Conservation (phyloP, 139 green algal species). For the Picochlorum sp. region DNA sequence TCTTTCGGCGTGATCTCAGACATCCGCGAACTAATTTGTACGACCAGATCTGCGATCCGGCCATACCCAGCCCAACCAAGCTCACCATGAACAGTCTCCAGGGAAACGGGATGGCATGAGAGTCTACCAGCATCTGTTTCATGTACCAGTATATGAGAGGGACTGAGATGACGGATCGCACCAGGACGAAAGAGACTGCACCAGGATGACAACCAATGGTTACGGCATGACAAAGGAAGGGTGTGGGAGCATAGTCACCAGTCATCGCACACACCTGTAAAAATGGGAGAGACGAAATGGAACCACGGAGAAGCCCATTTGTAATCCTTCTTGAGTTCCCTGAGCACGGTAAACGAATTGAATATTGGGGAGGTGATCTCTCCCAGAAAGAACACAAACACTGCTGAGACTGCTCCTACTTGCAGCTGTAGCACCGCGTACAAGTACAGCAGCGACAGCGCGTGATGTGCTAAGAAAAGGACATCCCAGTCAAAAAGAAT, state of each 20-base stretch:
- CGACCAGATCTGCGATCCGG: conserved; percentile 10
- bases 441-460: conserved; percentile 22
- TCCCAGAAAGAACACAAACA: conserved; percentile 14
- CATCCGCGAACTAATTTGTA: neutral
- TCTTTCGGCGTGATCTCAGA: neutral
- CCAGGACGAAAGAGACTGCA: neutral
- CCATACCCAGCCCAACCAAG: conserved; percentile 19
- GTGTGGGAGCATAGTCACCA: neutral
- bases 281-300: conserved; percentile 9
- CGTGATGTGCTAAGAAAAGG: conserved; percentile 30
- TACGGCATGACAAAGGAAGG: neutral
- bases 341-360: conserved; percentile 9
- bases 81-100: conserved; percentile 22
- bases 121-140: neutral
- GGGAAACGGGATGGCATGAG: conserved; percentile 3
- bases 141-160: neutral
- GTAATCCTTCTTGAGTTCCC: neutral
- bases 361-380: conserved; percentile 17
- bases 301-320: neutral
- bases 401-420: neutral
- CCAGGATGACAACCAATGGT: neutral
- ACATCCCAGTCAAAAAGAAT: conserved; percentile 16
- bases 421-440: conserved; percentile 3
- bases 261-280: neutral
- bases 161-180: conserved; percentile 2